phyloP scores from a whole-genome alignment of 176 grass and related monocot genomes.

The Triticum turgidum region DNA sequence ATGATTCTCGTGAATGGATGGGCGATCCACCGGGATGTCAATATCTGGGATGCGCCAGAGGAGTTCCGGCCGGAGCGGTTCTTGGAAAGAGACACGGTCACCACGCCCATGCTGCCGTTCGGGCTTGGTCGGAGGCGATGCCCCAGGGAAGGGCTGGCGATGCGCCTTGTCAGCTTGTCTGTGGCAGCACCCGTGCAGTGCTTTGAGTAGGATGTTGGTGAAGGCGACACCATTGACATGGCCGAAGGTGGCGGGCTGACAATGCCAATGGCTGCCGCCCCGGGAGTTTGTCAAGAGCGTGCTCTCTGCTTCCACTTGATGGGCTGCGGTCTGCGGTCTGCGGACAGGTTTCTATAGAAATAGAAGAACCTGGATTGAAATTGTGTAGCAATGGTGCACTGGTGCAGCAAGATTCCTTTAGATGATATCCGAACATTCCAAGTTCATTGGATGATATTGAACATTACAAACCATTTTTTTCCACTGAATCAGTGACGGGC shows the following conservation, averaged over 20 bases:
- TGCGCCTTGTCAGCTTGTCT: conserved; percentile 36
- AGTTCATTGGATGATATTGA: too few species aligned
- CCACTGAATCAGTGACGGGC: too few species aligned
- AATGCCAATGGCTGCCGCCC: conserved; percentile 34
- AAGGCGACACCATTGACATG: conserved; percentile 41
- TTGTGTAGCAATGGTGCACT: background rate
- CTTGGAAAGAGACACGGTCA: background rate
- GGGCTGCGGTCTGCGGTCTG: too few species aligned
- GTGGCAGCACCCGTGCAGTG: conserved; percentile 59
- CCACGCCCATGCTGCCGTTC: conserved; percentile 54
- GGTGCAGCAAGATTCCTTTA: background rate
- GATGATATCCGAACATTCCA: background rate
- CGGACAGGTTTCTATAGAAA: background rate
- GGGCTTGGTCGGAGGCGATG: conserved; percentile 59
- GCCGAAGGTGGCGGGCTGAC: conserved; percentile 34
- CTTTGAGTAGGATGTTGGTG: conserved; percentile 49
- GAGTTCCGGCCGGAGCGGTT: conserved; percentile 70
- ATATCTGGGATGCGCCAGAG: conserved; percentile 46
- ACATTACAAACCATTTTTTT: too few species aligned
- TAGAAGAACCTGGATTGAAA: background rate
- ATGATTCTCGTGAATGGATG: conserved; percentile 71
- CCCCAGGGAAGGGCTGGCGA: conserved; percentile 50
- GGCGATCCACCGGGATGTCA: conserved; percentile 55
- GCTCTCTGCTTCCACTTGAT: background rate
- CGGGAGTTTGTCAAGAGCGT: conserved; percentile 3